A percentile compares a stretch with the other conserved stretches of the same genome.
These are phyloP conservation scores for Themeda triandra DNA, from an alignment of 176 grass and related monocot species.

Conservation along the genomic window DNA sequence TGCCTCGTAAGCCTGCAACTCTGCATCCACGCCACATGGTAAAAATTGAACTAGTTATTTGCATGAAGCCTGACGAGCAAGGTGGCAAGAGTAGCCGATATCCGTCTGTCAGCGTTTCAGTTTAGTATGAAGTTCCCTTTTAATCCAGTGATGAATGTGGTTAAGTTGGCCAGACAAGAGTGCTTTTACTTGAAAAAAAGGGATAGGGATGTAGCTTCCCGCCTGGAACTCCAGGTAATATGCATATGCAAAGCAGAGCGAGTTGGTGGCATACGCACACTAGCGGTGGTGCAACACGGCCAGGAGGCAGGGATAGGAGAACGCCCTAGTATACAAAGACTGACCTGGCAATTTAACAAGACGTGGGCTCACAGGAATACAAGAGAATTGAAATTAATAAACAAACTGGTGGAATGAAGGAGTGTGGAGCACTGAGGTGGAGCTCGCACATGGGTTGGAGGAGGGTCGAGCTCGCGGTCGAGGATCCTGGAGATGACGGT, in stretches of 20 bases:
- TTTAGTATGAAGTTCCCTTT: neutral
- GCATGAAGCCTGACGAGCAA: neutral
- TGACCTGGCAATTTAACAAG: neutral
- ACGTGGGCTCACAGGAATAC: neutral
- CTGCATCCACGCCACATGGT: neutral
- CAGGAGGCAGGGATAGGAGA: neutral
- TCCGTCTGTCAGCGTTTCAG: neutral
- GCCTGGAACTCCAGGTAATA: neutral
- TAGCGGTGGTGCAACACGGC: neutral
- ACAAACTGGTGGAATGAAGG: neutral
- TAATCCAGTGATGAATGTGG: neutral
- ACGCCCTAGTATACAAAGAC: neutral
- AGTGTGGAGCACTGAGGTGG: too few relatives aligned
- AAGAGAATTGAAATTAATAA: neutral
- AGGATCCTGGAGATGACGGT: slow-evolving; percentile 50
- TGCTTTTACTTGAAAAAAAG: neutral
- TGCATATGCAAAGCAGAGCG: neutral
- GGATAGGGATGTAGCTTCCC: neutral
- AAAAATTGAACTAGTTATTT: neutral
- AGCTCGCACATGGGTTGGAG: slow-evolving; percentile 87
- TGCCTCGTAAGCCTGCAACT: neutral
- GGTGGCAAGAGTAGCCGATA: neutral
- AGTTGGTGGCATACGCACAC: neutral
- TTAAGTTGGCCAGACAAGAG: neutral
- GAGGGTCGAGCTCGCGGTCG: slow-evolving; percentile 55